Evolutionary conservation across 192 early-diverging fungal genomes (phyloP).

Genomic region (Coemansia sp.): DNA sequence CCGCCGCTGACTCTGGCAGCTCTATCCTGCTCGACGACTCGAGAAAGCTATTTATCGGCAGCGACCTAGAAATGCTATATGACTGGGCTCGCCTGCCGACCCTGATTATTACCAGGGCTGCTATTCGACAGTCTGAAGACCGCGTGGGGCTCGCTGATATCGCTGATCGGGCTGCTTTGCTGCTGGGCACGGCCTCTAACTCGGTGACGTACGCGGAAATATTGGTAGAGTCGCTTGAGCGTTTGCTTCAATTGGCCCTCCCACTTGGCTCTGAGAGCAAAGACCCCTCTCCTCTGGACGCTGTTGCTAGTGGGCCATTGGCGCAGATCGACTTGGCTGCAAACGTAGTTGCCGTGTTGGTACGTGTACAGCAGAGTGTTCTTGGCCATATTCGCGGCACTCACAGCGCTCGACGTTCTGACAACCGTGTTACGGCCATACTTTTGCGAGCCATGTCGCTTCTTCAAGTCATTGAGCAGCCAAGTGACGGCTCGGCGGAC

Average conservation of each 20-base stretch:
- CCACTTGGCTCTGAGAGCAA: conserved; percentile 11
- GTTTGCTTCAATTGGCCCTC: conserved; percentile 33
- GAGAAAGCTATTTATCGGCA: conserved; percentile 25
- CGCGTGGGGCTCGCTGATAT: conserved; percentile 24
- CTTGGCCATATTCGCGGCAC: conserved; percentile 16
- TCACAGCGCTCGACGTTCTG: neutral
- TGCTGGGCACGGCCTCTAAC: conserved; percentile 6
- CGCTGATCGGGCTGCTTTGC: conserved; percentile 19
- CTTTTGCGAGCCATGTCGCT: conserved; percentile 33
- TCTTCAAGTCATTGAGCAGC: conserved; percentile 10
- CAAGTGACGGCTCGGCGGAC: neutral
- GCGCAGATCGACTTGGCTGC: conserved; percentile 24
- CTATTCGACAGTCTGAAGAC: conserved; percentile 22
- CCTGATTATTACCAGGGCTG: conserved; percentile 12
- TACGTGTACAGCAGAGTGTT: conserved; percentile 13
- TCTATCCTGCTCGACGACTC: neutral
- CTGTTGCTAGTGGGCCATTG: conserved; percentile 5
- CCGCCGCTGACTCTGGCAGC: neutral
- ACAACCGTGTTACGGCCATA: neutral
- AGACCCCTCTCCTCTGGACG: conserved; percentile 6
- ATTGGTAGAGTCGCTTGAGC: conserved; percentile 31
- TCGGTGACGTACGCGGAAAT: conserved; percentile 30
- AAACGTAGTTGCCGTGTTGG: conserved; percentile 8
- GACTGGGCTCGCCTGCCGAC: conserved; percentile 24
- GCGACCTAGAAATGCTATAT: conserved; percentile 16